phyloP scores from a whole-genome alignment of 352 stramenopile genomes.

The Pythium aquatile region DNA sequence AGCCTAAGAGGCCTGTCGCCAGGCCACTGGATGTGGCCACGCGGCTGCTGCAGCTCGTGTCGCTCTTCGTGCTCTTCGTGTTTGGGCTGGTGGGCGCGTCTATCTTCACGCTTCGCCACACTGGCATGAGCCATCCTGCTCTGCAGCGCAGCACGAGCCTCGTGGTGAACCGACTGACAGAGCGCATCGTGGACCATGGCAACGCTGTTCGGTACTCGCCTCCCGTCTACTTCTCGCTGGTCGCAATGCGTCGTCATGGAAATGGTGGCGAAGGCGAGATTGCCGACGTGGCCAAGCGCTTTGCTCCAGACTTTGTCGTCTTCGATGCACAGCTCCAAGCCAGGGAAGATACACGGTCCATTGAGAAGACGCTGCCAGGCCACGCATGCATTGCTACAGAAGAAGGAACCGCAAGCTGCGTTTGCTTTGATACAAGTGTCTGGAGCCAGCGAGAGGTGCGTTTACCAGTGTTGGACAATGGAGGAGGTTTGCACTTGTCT shows the following conservation, averaged over 20 bases:
- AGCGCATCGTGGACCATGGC: not conserved
- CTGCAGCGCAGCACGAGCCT: conserved; percentile 9
- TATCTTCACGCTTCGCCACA: not conserved
- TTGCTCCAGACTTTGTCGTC: conserved; percentile 1
- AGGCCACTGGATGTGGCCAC: not conserved
- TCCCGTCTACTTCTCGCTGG: conserved; percentile 1
- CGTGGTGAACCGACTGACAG: not conserved
- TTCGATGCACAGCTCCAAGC: not conserved
- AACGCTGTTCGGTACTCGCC: not conserved
- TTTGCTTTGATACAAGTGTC: not conserved
- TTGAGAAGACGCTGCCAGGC: not conserved
- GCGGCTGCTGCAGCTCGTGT: conserved; percentile 19
- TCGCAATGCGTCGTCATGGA: not conserved
- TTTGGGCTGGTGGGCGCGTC: conserved; percentile 1
- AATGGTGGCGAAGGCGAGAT: not conserved
- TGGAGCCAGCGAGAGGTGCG: not conserved
- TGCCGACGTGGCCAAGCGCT: not conserved
- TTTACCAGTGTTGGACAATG: not conserved
- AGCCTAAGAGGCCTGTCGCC: not conserved
- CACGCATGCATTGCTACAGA: not conserved
- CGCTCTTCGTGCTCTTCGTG: conserved; percentile 8
- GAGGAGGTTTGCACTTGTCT: not conserved
- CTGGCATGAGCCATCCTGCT: conserved; percentile 4
- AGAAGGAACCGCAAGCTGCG: not conserved
- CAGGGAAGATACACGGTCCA: not conserved